Percentiles rank a stretch among this genome's conserved stretches.
phyloP scores from a whole-genome alignment of 768 basidiomycete genomes.

The Leucosporidium scottii region DNA sequence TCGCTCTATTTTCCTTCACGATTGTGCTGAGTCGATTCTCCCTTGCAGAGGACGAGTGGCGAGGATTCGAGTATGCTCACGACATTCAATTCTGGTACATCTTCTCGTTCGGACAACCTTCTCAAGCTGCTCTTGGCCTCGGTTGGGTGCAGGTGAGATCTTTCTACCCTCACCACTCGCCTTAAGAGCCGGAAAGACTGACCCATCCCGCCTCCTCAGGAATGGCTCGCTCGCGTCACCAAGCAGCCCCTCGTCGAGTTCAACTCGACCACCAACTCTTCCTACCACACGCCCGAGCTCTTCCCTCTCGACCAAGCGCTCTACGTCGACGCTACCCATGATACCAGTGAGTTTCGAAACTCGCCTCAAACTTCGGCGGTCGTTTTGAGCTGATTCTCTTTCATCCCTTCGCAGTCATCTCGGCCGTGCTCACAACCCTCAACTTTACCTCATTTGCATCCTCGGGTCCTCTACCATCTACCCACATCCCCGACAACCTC shows the following conservation, averaged over 20 bases:
- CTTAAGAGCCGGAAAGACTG: constrained; percentile 3
- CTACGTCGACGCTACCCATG: constrained; percentile 47
- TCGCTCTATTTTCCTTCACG: neutral
- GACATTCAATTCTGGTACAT: constrained; percentile 43
- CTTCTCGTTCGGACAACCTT: constrained; percentile 62
- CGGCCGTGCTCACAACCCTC: constrained; percentile 41
- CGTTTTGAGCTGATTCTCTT: neutral
- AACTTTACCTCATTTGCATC: constrained; percentile 43
- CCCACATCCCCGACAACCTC: constrained; percentile 42
- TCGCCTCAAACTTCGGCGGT: constrained; percentile 15
- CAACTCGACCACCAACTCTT: constrained; percentile 78
- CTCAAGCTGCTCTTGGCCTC: constrained; percentile 51
- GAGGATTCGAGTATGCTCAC: constrained; percentile 30
- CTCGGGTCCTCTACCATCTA: constrained; percentile 36
- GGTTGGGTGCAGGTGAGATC: constrained; percentile 37
- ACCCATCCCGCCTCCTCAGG: constrained; percentile 72
- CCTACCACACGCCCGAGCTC: constrained; percentile 50
- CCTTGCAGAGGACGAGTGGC: constrained; percentile 20
- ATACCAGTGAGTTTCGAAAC: constrained; percentile 36
- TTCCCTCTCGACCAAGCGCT: constrained; percentile 41
- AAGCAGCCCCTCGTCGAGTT: constrained; percentile 53
- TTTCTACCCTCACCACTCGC: neutral
- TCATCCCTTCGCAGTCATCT: constrained; percentile 15
- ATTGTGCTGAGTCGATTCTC: constrained; percentile 9
- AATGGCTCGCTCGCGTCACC: constrained; percentile 73